Percentiles rank a stretch among this genome's conserved stretches.
phyloP scores from a whole-genome alignment of 495 filamentous ascomycete genomes.

The Hypoxylon lienhwacheense region DNA sequence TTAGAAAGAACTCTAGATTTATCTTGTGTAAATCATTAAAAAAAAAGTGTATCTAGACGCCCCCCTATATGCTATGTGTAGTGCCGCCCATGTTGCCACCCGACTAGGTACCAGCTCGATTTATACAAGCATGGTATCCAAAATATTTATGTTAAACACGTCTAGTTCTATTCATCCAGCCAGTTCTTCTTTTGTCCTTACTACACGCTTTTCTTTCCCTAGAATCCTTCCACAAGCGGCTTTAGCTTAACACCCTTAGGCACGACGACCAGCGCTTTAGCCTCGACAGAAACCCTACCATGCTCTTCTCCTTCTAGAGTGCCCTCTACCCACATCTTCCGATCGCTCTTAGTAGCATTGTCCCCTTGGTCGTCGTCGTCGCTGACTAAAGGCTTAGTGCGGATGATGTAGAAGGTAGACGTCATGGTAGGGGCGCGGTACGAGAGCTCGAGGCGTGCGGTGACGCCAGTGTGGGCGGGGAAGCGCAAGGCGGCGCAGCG shows the following conservation, averaged over 20 bases:
- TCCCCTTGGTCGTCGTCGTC: slow-evolving; percentile 44
- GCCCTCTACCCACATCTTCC: slow-evolving; percentile 63
- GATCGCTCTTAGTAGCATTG: slow-evolving; percentile 55
- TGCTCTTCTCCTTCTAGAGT: slow-evolving; percentile 56
- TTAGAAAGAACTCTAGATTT: too few relatives aligned
- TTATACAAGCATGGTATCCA: too few relatives aligned
- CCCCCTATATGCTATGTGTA: too few relatives aligned
- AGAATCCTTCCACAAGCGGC: slow-evolving; percentile 51
- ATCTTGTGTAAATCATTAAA: too few relatives aligned
- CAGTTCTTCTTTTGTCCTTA: too few relatives aligned
- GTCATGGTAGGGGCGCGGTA: slow-evolving; percentile 63
- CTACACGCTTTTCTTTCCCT: neutral
- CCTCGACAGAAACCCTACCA: slow-evolving; percentile 58
- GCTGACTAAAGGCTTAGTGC: slow-evolving; percentile 46
- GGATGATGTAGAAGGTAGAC: slow-evolving; percentile 65
- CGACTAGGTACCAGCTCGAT: too few relatives aligned
- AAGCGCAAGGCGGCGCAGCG: slow-evolving; percentile 53
- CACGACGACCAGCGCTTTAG: slow-evolving; percentile 66
- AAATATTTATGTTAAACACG: too few relatives aligned
- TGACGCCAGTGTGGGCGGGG: slow-evolving; percentile 55
- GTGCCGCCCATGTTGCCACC: too few relatives aligned
- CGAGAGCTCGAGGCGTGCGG: slow-evolving; percentile 64
- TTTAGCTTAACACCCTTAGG: slow-evolving; percentile 54
- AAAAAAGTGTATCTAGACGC: too few relatives aligned
- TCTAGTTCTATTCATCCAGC: too few relatives aligned